Evolutionary conservation across 148 eudicot species (phyloP), one percentile per base, ranked within the genome.

Genomic region (Bassia scoparia): DNA sequence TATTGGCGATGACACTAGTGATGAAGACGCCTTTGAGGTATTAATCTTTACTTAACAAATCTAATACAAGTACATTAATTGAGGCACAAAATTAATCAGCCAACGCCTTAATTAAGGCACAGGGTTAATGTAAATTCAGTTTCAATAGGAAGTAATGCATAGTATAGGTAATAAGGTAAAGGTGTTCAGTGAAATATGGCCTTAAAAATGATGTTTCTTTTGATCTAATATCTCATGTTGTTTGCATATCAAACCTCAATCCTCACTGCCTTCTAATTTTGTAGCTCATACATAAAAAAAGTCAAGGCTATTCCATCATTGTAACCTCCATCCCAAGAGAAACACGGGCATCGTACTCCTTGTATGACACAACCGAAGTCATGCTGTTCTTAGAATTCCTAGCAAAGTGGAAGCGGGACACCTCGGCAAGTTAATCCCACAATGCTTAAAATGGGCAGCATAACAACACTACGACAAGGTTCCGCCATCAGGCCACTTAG

Each of bases 21-120:
- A 89, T 77, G 93, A 89, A 82, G 93, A 89, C 68, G 93, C 93
- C 44, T 89, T 89, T 48, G 79, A 89, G 90, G 93, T 88, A 71
- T 65, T 24, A 16, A 20, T 64, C 24, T 64, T 33, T 20, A n/a
- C 34, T 49, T 38, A 16, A 12, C 49, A 33, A 17, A 43, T 61
- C 38, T 73, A 20, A 30, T n/a, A n/a, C n/a, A n/a, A n/a, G n/a
- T n/a, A n/a, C n/a, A n/a, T n/a, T n/a, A n/a, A n/a, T n/a, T n/a
- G n/a, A n/a, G n/a, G n/a, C n/a, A n/a, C n/a, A n/a, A n/a, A n/a
- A n/a, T n/a, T n/a, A n/a, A n/a, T n/a, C n/a, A n/a, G n/a, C n/a
- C n/a, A n/a, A n/a, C n/a, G n/a, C n/a, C n/a, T n/a, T n/a, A n/a
- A n/a, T n/a, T 9, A 24, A 15, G 21, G 0, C 31, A 61, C 50